These are phyloP conservation scores for Crataegus laevigata DNA, from an alignment of 306 rosid species.

Conservation along the genomic window DNA sequence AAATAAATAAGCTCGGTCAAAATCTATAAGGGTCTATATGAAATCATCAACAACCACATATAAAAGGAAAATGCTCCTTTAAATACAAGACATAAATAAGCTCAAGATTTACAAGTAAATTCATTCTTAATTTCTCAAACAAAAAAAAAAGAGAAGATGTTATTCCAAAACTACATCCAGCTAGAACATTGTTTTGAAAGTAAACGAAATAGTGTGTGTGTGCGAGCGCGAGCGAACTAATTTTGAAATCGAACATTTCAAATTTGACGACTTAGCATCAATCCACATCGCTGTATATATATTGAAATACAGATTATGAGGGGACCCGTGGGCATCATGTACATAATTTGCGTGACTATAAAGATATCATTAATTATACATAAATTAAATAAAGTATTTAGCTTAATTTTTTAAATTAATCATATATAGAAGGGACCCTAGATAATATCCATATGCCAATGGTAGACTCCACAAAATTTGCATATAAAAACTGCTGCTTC, in stretches of 20 bases:
- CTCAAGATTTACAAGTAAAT: neutral
- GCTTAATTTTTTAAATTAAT: slow-evolving; percentile 19
- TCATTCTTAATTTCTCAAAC: neutral
- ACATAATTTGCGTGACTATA: slow-evolving; percentile 42
- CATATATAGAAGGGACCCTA: neutral
- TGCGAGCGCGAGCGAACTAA: neutral
- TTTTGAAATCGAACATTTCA: slow-evolving; percentile 22
- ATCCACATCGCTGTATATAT: neutral
- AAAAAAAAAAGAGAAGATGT: neutral
- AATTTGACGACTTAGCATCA: slow-evolving; percentile 26
- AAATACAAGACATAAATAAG: neutral
- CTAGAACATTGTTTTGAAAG: neutral
- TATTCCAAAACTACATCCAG: neutral
- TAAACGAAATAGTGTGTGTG: neutral
- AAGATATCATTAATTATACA: slow-evolving; percentile 26
- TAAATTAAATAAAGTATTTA: slow-evolving; percentile 22
- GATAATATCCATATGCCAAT: too few species aligned
- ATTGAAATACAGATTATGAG: neutral
- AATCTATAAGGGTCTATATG: too few species aligned
- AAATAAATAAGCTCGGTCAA: too few species aligned
- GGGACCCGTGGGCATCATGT: slow-evolving; percentile 39
- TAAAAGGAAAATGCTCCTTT: too few species aligned
- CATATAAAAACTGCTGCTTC: neutral
- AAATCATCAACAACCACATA: too few species aligned
- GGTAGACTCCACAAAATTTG: neutral